Conservation (phyloP, 306 rosid species). For the Fagus crenata region DNA sequence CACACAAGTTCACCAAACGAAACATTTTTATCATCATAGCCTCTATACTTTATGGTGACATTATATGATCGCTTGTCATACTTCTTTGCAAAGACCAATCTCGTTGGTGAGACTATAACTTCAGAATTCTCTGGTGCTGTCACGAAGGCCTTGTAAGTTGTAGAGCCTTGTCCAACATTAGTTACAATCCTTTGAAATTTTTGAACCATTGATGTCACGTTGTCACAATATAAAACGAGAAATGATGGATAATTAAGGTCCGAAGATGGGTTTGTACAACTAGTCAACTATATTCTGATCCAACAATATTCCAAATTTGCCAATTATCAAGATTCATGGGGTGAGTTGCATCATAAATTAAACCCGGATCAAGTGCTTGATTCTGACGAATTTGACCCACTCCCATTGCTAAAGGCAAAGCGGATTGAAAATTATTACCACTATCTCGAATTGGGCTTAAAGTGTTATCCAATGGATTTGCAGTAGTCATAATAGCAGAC, state of each 20-base stretch:
- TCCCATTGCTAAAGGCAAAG: neutral
- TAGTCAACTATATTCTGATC: neutral
- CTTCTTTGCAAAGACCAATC: neutral
- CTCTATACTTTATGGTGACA: too few relatives aligned
- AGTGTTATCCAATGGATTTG: neutral
- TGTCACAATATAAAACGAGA: neutral
- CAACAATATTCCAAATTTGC: neutral
- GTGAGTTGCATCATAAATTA: constrained; percentile 18
- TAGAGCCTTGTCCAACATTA: neutral
- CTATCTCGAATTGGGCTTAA: neutral
- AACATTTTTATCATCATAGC: too few relatives aligned
- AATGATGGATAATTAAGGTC: constrained; percentile 1
- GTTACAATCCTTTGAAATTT: neutral
- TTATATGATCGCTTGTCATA: neutral
- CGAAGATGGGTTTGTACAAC: neutral
- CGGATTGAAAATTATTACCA: neutral
- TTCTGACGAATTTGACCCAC: neutral
- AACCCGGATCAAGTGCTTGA: constrained; percentile 29
- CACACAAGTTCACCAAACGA: neutral
- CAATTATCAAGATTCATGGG: neutral
- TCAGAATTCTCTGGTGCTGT: neutral
- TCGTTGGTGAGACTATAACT: neutral
- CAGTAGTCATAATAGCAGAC: neutral
- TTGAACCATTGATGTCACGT: neutral
- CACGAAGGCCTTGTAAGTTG: neutral